Percentiles rank a stretch among this genome's conserved stretches.
phyloP scores from a whole-genome alignment of 2,329 filamentous ascomycete genomes.

The Aspergillus pseudotamarii region DNA sequence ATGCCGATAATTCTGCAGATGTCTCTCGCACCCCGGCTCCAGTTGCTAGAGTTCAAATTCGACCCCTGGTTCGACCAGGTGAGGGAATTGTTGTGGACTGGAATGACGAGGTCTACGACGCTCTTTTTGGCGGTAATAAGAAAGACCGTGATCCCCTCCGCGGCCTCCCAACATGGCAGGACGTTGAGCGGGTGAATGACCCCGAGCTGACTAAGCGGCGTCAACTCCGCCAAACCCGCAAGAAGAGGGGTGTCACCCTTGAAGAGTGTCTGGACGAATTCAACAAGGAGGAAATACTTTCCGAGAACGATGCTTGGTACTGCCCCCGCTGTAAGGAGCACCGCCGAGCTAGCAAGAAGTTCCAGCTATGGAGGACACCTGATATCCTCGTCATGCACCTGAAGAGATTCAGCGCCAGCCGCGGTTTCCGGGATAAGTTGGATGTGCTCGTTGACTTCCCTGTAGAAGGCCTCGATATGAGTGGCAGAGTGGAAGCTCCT shows the following conservation, averaged over 20 bases:
- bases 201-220: slow-evolving; percentile 67
- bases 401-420: slow-evolving; percentile 88
- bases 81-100: slow-evolving; percentile 90
- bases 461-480: slow-evolving; percentile 81
- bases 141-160: slow-evolving; percentile 54
- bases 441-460: slow-evolving; percentile 92
- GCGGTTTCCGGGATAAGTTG: slow-evolving; percentile 84
- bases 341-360: slow-evolving; percentile 89
- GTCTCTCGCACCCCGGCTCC: slow-evolving; percentile 15
- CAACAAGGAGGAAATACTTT: slow-evolving; percentile 88
- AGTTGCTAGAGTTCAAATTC: slow-evolving; percentile 46
- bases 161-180: slow-evolving; percentile 62
- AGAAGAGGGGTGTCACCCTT: slow-evolving; percentile 76
- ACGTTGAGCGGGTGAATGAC: slow-evolving; percentile 58
- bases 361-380: slow-evolving; percentile 94
- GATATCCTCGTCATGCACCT: slow-evolving; percentile 94
- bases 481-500: slow-evolving; percentile 73
- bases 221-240: slow-evolving; percentile 64
- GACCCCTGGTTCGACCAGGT: slow-evolving; percentile 73
- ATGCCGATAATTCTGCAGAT: slow-evolving; percentile 14
- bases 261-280: slow-evolving; percentile 94
- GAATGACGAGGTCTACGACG: slow-evolving; percentile 69
- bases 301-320: slow-evolving; percentile 96
- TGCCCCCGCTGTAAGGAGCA: slow-evolving; percentile 95
- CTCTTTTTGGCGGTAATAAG: slow-evolving; percentile 61